Evolutionary conservation across 768 basidiomycete species (phyloP).

Genomic region (Leccinum sublutescens): DNA sequence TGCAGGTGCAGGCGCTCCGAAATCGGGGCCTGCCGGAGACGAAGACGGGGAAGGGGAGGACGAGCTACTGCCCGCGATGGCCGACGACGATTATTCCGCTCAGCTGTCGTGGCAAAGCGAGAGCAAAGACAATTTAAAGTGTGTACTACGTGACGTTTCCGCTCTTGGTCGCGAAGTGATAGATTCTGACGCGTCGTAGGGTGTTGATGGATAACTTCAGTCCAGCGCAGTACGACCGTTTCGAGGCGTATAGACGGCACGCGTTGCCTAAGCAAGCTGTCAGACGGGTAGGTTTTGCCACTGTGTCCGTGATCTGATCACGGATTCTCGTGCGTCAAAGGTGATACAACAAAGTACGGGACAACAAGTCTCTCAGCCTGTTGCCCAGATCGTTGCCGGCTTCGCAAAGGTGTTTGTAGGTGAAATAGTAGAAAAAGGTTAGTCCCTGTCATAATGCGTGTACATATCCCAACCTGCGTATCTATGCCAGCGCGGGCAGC

Average conservation of each 20-base stretch:
- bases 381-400: slow-evolving; percentile 87
- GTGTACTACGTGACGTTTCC: slow-evolving; percentile 15
- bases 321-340: slow-evolving; percentile 35
- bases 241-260: slow-evolving; percentile 83
- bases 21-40: slow-evolving; percentile 21
- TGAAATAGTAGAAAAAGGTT: slow-evolving; percentile 88
- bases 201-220: slow-evolving; percentile 89
- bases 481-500: slow-evolving; percentile 62
- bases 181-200: slow-evolving; percentile 36
- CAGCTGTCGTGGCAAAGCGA: slow-evolving; percentile 83
- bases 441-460: not conserved
- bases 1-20: slow-evolving; percentile 5
- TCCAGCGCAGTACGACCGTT: slow-evolving; percentile 80
- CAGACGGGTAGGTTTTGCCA: slow-evolving; percentile 53
- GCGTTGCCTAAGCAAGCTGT: slow-evolving; percentile 82
- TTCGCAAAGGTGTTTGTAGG: slow-evolving; percentile 92
- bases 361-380: slow-evolving; percentile 82
- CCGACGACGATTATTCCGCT: slow-evolving; percentile 85
- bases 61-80: slow-evolving; percentile 79
- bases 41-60: slow-evolving; percentile 76
- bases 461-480: not conserved
- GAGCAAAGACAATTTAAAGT: slow-evolving; percentile 88
- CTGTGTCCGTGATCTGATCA: not conserved
- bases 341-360: slow-evolving; percentile 80
- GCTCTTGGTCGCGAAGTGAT: not conserved